Conservation (phyloP, 345 rosid genomes). For the Eucalyptus pumila region DNA sequence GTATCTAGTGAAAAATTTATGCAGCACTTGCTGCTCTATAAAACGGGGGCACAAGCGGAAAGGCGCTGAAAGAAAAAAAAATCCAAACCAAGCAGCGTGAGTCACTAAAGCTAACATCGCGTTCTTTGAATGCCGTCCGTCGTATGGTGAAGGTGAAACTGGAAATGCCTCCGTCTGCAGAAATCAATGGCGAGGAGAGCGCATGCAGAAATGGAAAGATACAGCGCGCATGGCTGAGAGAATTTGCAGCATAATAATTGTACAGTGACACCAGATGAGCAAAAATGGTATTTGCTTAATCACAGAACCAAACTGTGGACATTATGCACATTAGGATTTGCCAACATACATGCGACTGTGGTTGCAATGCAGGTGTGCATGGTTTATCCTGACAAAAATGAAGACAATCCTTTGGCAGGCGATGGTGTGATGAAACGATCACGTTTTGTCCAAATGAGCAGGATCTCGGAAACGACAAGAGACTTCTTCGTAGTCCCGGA, state of each 20-base stretch:
- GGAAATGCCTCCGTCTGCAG: not conserved
- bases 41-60: not conserved
- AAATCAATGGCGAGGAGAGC: not conserved
- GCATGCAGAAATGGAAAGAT: not conserved
- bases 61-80: not conserved
- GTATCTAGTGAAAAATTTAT: not conserved
- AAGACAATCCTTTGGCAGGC: not conserved
- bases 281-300: not conserved
- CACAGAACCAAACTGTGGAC: not conserved
- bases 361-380: not conserved
- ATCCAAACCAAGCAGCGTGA: not conserved
- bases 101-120: not conserved
- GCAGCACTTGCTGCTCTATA: not conserved
- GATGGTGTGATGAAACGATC: not conserved
- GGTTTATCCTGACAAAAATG: not conserved
- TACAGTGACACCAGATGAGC: not conserved
- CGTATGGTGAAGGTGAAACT: not conserved
- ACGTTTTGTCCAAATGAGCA: not conserved
- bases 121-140: not conserved
- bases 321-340: not conserved
- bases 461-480: not conserved
- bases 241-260: not conserved
- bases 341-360: not conserved
- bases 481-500: not conserved
- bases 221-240: not conserved